Evolutionary conservation across 2,329 filamentous ascomycete genomes (phyloP).

Genomic region (Blumeria graminis): DNA sequence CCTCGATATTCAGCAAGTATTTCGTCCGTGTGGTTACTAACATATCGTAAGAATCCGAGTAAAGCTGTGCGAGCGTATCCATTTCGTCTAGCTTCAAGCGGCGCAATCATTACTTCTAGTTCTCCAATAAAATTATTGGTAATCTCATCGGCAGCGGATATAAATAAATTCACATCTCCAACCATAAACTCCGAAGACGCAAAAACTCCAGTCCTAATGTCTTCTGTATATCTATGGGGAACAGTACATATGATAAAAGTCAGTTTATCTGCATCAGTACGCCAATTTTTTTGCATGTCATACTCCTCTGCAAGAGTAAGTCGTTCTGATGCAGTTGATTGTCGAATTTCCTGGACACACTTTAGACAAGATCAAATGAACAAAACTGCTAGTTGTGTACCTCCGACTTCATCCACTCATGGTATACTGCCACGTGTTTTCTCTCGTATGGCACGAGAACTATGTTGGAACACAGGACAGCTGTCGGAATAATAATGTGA

Average conservation of each 20-base stretch:
- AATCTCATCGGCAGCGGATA: slow-evolving; percentile 31
- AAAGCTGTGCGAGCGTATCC: slow-evolving; percentile 45
- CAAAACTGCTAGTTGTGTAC: slow-evolving; percentile 3
- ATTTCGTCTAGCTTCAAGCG: slow-evolving; percentile 26
- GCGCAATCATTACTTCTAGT: slow-evolving; percentile 70
- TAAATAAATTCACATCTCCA: slow-evolving; percentile 62
- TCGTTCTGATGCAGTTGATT: slow-evolving; percentile 70
- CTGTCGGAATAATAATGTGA: slow-evolving; percentile 19
- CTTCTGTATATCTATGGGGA: not conserved
- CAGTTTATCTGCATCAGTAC: slow-evolving; percentile 58
- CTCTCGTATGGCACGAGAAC: slow-evolving; percentile 66
- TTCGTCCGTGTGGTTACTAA: slow-evolving; percentile 24
- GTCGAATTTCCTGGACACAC: slow-evolving; percentile 38
- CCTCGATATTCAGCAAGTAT: slow-evolving; percentile 33
- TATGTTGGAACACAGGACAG: slow-evolving; percentile 36
- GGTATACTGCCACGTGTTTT: slow-evolving; percentile 63
- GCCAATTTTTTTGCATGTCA: slow-evolving; percentile 76
- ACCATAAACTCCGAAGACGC: slow-evolving; percentile 37
- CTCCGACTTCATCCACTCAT: slow-evolving; percentile 59
- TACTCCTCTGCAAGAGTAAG: slow-evolving; percentile 64
- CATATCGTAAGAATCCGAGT: slow-evolving; percentile 42
- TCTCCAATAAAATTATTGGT: slow-evolving; percentile 31
- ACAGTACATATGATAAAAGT: slow-evolving; percentile 60
- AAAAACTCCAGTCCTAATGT: slow-evolving; percentile 9
- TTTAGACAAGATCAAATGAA: not conserved